These are phyloP conservation scores for Dactylellina haptotyla DNA, from an alignment of 2,329 filamentous ascomycete genomes.

Conservation along the genomic window DNA sequence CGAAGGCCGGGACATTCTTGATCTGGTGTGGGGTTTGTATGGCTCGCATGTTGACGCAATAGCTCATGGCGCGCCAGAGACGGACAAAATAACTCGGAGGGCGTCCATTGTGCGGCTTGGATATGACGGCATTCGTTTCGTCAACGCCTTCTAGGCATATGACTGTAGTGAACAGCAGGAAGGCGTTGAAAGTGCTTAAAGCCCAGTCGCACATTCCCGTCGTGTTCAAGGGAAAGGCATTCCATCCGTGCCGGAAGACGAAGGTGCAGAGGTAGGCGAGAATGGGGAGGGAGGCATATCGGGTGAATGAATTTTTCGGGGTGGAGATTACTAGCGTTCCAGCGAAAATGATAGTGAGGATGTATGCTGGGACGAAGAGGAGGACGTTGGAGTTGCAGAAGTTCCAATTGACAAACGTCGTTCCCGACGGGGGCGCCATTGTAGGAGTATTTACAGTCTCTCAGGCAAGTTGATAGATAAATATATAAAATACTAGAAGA, in stretches of 20 bases:
- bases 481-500: too few relatives aligned
- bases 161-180: conserved; percentile 9
- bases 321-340: conserved; percentile 33
- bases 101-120: conserved; percentile 23
- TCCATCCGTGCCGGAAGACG: conserved; percentile 5
- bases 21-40: conserved; percentile 43
- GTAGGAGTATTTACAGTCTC: neutral
- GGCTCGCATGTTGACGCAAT: conserved; percentile 34
- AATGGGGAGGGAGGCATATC: conserved; percentile 37
- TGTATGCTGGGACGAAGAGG: conserved; percentile 15
- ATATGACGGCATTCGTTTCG: conserved; percentile 29
- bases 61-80: conserved; percentile 32
- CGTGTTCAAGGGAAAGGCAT: conserved; percentile 19
- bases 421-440: conserved; percentile 8
- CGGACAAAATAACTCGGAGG: conserved; percentile 38
- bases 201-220: conserved; percentile 25
- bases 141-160: conserved; percentile 26
- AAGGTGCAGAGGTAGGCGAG: conserved; percentile 19
- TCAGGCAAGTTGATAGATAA: too few relatives aligned
- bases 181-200: conserved; percentile 11
- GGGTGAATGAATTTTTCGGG: conserved; percentile 23
- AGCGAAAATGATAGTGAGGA: conserved; percentile 18
- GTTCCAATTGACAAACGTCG: conserved; percentile 25
- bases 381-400: conserved; percentile 21
- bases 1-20: conserved; percentile 44